These are phyloP conservation scores for Cadophora luteo-olivacea DNA, from an alignment of 2,329 filamentous ascomycete genomes.

Conservation along the genomic window DNA sequence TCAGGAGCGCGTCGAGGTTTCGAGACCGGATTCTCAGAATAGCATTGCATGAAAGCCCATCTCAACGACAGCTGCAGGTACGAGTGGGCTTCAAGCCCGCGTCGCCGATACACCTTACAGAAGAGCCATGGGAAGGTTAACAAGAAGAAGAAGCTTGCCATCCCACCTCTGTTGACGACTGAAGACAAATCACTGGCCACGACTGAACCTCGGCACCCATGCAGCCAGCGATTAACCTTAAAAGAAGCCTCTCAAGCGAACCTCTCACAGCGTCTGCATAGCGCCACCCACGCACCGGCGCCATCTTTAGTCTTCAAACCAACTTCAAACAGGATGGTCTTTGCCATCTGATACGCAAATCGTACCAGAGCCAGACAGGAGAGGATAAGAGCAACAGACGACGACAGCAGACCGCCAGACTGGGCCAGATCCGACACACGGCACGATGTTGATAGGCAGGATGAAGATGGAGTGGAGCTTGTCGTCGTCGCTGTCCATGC, in stretches of 20 bases:
- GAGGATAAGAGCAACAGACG: not conserved
- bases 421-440: not conserved
- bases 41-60: not conserved
- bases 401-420: not conserved
- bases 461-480: not conserved
- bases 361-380: constrained; percentile 5
- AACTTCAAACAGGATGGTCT: constrained; percentile 16
- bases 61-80: not conserved
- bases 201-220: not conserved
- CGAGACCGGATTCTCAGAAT: not conserved
- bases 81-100: no score
- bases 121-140: no score
- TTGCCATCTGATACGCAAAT: not conserved
- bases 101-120: no score
- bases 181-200: not conserved
- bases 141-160: no score
- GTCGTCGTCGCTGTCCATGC: not conserved
- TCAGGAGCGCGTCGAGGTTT: not conserved
- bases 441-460: not conserved
- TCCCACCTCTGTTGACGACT: no score
- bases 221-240: constrained; percentile 8
- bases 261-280: not conserved
- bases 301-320: constrained; percentile 1
- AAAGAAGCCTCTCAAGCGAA: not conserved
- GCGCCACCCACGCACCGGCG: constrained; percentile 11